phyloP scores from a whole-genome alignment of 1,284 basidiomycete genomes.

The Ceratobasidium sp. region DNA sequence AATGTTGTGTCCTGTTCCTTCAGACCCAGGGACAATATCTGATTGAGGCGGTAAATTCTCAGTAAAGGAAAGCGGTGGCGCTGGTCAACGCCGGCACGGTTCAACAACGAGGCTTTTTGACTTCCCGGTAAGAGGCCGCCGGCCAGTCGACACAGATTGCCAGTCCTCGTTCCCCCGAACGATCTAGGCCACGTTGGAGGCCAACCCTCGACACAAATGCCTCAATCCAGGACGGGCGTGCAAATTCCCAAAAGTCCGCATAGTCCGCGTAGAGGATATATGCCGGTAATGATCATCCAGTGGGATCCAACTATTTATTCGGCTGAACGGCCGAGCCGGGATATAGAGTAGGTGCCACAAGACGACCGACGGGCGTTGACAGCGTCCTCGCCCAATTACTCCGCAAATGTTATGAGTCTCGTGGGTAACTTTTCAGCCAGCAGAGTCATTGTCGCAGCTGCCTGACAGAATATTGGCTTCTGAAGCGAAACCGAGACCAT shows the following conservation, averaged over 20 bases:
- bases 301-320: not conserved
- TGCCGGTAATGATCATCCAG: conserved; percentile 1
- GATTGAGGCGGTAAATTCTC: conserved; percentile 28
- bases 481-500: not conserved
- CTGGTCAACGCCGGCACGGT: not conserved
- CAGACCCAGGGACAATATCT: conserved; percentile 10
- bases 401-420: conserved; percentile 16
- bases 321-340: conserved; percentile 14
- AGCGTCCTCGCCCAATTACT: conserved; percentile 6
- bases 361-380: not conserved
- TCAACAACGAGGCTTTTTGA: not conserved
- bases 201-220: not conserved
- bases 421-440: conserved; percentile 14
- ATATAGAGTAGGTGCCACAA: conserved; percentile 14
- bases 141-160: not conserved
- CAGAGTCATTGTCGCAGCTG: conserved; percentile 15
- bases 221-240: not conserved
- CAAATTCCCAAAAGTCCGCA: not conserved
- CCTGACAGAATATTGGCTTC: not conserved
- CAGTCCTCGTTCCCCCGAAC: not conserved
- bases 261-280: not conserved
- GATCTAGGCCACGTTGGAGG: conserved; percentile 9
- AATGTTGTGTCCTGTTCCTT: not conserved
- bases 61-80: conserved; percentile 13
- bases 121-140: conserved; percentile 11